Conservation (phyloP, 1,284 basidiomycete genomes). For the Pyrrhoderma noxium region DNA sequence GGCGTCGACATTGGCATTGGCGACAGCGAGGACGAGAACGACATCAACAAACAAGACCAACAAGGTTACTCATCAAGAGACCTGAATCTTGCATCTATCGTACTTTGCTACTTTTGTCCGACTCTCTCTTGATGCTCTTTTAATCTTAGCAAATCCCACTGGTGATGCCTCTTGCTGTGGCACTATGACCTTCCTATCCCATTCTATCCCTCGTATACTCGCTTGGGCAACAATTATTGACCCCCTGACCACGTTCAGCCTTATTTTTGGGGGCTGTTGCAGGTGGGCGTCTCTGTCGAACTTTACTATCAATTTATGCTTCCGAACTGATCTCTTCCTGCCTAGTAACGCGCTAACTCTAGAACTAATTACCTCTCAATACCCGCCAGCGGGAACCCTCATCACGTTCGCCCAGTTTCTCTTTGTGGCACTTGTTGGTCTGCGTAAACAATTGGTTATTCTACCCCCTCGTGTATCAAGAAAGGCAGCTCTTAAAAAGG, state of each 20-base stretch:
- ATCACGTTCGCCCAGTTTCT: constrained; percentile 84
- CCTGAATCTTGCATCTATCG: too few species aligned
- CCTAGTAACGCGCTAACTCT: constrained; percentile 66
- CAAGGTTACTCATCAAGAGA: too few species aligned
- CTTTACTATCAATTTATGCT: background rate
- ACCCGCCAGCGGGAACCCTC: constrained; percentile 64
- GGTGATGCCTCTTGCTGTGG: too few species aligned
- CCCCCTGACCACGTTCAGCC: constrained; percentile 37
- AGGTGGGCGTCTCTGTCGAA: constrained; percentile 34
- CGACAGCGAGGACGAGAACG: background rate
- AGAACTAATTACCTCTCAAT: constrained; percentile 56
- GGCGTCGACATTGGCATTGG: background rate
- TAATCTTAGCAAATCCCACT: too few species aligned
- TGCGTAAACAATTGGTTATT: constrained; percentile 48
- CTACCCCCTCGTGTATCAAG: constrained; percentile 7
- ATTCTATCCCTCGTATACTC: background rate
- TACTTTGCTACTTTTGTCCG: too few species aligned
- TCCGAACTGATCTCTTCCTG: constrained; percentile 13
- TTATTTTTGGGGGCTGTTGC: constrained; percentile 55
- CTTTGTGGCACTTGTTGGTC: constrained; percentile 61
- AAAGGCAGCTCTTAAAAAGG: constrained; percentile 8
- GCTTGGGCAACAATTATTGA: constrained; percentile 24
- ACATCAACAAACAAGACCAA: background rate
- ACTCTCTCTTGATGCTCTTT: too few species aligned
- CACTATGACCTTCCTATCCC: too few species aligned